These are phyloP conservation scores for Closterium sp. DNA, from an alignment of 139 green algal species.

Conservation along the genomic window DNA sequence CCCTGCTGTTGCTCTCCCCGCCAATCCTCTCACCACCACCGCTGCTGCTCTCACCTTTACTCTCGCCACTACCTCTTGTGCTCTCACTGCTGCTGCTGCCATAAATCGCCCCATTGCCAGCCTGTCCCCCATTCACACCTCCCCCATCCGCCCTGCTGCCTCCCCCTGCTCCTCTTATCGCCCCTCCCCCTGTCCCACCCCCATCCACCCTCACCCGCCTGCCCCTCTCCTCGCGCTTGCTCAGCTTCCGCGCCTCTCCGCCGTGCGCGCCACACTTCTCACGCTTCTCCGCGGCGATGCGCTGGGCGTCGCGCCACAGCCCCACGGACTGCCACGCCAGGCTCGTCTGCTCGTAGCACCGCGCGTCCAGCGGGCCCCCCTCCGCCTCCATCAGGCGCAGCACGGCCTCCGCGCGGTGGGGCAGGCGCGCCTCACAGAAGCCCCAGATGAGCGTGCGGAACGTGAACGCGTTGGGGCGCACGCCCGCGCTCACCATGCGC, in stretches of 20 bases:
- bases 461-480: slow-evolving; percentile 11
- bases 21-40: neutral
- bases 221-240: neutral
- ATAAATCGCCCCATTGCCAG: neutral
- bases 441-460: slow-evolving; percentile 16
- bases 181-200: neutral
- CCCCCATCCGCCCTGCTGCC: neutral
- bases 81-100: slow-evolving; percentile 3
- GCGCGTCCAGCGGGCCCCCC: neutral
- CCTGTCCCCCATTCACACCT: neutral
- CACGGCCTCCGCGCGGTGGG: neutral
- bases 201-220: neutral
- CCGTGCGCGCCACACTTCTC: neutral
- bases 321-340: neutral
- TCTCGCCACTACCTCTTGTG: neutral
- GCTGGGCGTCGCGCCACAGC: neutral
- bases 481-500: neutral
- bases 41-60: neutral
- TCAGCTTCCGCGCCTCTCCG: neutral
- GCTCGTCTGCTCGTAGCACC: neutral
- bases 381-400: neutral
- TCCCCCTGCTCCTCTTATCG: neutral
- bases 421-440: neutral
- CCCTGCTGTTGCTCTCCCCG: neutral
- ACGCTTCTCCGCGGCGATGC: neutral